A percentile compares a stretch with the other conserved stretches of the same genome.
Conservation (phyloP, 140 eudicot genomes). For the Bidens hawaiensis region DNA sequence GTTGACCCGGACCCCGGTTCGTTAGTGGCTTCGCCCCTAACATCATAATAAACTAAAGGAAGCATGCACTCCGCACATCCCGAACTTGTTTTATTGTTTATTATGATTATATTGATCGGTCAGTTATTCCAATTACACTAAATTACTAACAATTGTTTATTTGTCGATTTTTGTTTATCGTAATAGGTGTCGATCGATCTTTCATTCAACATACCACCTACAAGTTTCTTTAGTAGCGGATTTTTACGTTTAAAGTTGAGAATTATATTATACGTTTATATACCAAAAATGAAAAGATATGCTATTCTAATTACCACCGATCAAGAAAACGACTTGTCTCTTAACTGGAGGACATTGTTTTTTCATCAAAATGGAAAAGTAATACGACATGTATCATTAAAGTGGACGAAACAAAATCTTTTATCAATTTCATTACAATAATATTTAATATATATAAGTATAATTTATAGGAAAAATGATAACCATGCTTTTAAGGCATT, state of each 20-base stretch:
- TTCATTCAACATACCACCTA: too few species aligned
- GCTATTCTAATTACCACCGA: conserved; percentile 12
- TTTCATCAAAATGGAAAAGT: conserved; percentile 1
- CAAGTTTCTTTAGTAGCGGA: too few species aligned
- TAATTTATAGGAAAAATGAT: not conserved
- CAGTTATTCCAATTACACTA: too few species aligned
- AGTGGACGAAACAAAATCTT: not conserved
- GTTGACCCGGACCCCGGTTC: too few species aligned
- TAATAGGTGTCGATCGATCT: too few species aligned
- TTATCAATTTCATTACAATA: not conserved
- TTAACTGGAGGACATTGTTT: conserved; percentile 11
- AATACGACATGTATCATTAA: conserved; percentile 13
- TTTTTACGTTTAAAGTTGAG: not conserved
- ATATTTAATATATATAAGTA: not conserved
- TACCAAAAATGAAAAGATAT: not conserved
- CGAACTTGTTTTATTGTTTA: too few species aligned
- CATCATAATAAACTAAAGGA: too few species aligned
- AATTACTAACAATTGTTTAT: too few species aligned
- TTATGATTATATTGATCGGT: too few species aligned
- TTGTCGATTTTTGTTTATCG: too few species aligned
- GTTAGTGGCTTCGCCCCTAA: too few species aligned
- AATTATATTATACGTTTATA: not conserved
- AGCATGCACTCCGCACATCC: too few species aligned
- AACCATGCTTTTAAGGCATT: not conserved
- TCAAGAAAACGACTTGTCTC: conserved; percentile 19